phyloP scores from a whole-genome alignment of 73 alveolate genomes.

The Tetrahymena borealis region DNA sequence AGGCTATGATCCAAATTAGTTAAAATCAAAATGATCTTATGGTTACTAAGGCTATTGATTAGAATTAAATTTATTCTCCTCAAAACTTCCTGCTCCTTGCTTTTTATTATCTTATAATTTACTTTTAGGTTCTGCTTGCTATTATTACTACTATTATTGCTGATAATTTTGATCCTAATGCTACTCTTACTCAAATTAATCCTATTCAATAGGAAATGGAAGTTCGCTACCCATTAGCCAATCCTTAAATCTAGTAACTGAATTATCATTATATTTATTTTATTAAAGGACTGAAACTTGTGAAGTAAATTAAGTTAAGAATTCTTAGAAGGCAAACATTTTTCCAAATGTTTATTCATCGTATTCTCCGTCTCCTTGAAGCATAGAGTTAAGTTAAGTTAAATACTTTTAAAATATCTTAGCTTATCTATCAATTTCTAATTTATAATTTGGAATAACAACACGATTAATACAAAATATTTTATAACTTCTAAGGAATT shows the following conservation, averaged over 20 bases:
- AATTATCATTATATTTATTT: not conserved
- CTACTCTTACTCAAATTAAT: not conserved
- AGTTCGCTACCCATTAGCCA: not conserved
- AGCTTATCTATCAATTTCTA: not conserved
- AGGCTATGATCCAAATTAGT: not conserved
- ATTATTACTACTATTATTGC: not conserved
- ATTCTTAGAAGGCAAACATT: not conserved
- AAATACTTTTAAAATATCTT: not conserved
- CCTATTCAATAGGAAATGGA: not conserved
- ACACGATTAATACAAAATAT: not conserved
- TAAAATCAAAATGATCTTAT: not conserved
- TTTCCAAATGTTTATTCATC: not conserved
- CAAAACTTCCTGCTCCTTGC: not conserved
- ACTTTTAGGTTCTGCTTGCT: not conserved
- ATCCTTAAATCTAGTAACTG: not conserved
- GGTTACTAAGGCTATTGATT: too few relatives aligned
- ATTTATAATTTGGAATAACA: not conserved
- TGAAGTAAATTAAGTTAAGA: not conserved
- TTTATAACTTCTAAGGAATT: not conserved
- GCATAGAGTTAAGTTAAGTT: not conserved
- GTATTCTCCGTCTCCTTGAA: not conserved
- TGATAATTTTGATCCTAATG: not conserved
- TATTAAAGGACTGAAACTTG: not conserved
- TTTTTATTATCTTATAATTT: not conserved
- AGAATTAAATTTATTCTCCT: not conserved